Base-by-base conservation (phyloP, 116 monocot species). In the Phalaenopsis hybrid region DNA sequence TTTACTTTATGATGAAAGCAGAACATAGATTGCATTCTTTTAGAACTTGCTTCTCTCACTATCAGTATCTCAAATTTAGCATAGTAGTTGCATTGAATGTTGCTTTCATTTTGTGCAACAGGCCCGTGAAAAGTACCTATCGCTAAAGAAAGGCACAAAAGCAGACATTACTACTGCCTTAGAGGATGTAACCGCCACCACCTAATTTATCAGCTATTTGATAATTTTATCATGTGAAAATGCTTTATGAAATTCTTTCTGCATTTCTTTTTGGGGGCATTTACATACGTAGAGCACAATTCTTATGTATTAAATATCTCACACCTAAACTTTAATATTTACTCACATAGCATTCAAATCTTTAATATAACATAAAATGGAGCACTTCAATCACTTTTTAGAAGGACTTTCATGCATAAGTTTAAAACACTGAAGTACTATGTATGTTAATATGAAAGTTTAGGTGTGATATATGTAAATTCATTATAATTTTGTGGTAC, bases 41-140 rank as follows among this genome's bases (percentile, higher is more conserved):
- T 21, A n/a, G 6, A 23, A 6, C 70, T 70, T 16, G 31, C 37
- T 70, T 70, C 16, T 13, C 28, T 23, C 21, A 65, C 65, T 34
- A 37, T 7, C 12, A 70, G 37, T 70, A 33, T 70, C 70, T 70
- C 37, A 33, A 70, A 70, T 34, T 70, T 70, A 37, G 6, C 37
- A 15, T 31, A 33, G 5, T 20, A 28, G 28, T 28, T 28, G 28
- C 28, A 28, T 28, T 28, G 28, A 28, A 28, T 28, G 28, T 28
- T 28, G 28, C 28, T 28, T 79, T 46, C 11, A 44, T 80, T 79
- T 83, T 83, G 57, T 89, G 75, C 12, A 78, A 85, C 85, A 98
- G 98, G 92, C 92, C 77, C 92, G 98, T 63, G 98, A 98, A 59
- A 98, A 88, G 77, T 98, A 90, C 85, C 77, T 98, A 31, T 95